Base-by-base conservation (phyloP, 345 rosid species). In the Kernera saxatilis region DNA sequence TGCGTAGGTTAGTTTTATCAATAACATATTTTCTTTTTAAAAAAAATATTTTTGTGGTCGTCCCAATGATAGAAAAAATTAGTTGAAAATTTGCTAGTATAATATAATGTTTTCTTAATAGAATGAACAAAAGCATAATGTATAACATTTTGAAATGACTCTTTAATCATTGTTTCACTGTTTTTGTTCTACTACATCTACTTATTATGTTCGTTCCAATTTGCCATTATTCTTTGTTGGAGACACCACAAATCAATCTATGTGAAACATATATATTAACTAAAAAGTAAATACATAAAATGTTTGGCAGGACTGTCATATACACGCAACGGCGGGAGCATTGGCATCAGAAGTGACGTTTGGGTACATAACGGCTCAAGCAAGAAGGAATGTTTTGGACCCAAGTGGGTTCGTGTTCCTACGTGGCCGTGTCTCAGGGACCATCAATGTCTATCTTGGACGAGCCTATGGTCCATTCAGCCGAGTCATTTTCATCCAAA, bases 311-410 rank as follows among this genome's bases (percentile, higher is more conserved):
- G 69, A 75, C 23, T 83, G 89, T 45, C 3, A 5, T 3, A 72
- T 88, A 55, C 61, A 86, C 64, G 77, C 77, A 14, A 84, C 83
- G 6, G 77, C 68, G 0, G 76, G 82, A 13, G 54, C 8, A 30
- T 11, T 40, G 23, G 54, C 83, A 40, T 10, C 72, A 26, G 0
- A 17, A 41, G 6, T 71, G 11, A 2, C 0, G 22, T 1, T 0
- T 5, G 82, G 86, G n/a, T 84, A 22, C 48, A 69, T 88, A 72
- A 88, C 91, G 4, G 94, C 94, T 26, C 91, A 88, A 66, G 65
- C 56, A 8, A 61, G 89, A 30, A 5, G 0, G 22, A 65, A 80
- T 3, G 0, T 17, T 0, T 6, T 0, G 27, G 84, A 84, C 49
- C 70, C 80, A 3, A 59, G 81, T 51, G 89, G 91, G 4, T 86